Evolutionary conservation across 176 grass and related monocot species (phyloP).

Genomic region (Sorghum bicolor): Sorghum_bicolor_NCBIv3 NC_012876.2:7803501-7804000

Average conservation of each 20-base stretch:
- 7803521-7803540: constrained; percentile 23
- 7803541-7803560: constrained; percentile 18
- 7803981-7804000: background rate
- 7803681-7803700: background rate
- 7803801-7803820: background rate
- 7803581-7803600: constrained; percentile 23
- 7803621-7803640: background rate
- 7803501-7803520: constrained; percentile 2
- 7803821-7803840: background rate
- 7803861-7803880: background rate
- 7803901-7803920: background rate
- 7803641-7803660: background rate
- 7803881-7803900: background rate
- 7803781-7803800: background rate
- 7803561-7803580: constrained; percentile 34
- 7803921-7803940: background rate
- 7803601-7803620: background rate
- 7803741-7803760: background rate
- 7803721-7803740: background rate
- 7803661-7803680: background rate
- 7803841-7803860: background rate
- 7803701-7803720: background rate
- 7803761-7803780: background rate
- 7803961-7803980: background rate
- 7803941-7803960: background rate